Conservation (phyloP, 495 filamentous ascomycete genomes). For the Chlorociboria aeruginascens region DNA sequence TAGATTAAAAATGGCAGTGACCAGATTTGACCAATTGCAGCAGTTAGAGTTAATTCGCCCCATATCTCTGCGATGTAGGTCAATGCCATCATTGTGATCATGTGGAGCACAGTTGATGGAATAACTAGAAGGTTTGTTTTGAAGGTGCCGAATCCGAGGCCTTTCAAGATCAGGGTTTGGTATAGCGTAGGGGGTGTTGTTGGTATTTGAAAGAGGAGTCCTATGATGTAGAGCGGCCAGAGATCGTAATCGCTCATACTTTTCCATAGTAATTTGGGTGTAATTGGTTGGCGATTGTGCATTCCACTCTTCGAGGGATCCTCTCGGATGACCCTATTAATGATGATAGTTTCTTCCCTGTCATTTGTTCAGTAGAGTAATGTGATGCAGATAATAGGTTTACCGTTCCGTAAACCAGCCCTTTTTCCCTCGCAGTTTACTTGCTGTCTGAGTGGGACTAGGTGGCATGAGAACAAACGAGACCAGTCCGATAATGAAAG, state of each 20-base stretch:
- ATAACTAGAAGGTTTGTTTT: conserved; percentile 60
- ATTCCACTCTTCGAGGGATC: conserved; percentile 56
- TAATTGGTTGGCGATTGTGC: conserved; percentile 51
- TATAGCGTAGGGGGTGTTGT: conserved; percentile 42
- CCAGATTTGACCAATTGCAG: conserved; percentile 40
- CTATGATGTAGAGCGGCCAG: conserved; percentile 59
- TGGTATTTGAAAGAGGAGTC: conserved; percentile 46
- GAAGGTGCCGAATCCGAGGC: conserved; percentile 55
- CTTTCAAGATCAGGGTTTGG: conserved; percentile 48
- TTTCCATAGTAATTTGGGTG: conserved; percentile 44
- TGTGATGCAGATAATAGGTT: conserved; percentile 17
- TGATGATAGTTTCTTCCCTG: conserved; percentile 55
- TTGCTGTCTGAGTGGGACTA: conserved; percentile 56
- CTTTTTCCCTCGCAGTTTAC: conserved; percentile 52
- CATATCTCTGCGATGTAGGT: conserved; percentile 29
- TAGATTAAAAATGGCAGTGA: conserved; percentile 44
- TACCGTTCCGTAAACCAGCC: conserved; percentile 57
- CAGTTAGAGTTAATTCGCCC: conserved; percentile 35
- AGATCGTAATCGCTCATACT: conserved; percentile 57
- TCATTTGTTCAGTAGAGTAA: conserved; percentile 26
- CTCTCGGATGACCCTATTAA: conserved; percentile 65
- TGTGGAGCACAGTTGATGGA: conserved; percentile 40
- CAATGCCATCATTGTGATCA: conserved; percentile 23
- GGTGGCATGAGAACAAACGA: conserved; percentile 63
- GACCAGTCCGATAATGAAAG: conserved; percentile 51